Base-by-base conservation (phyloP, 1,284 basidiomycete species). In the Sporisorium sorghi region DNA sequence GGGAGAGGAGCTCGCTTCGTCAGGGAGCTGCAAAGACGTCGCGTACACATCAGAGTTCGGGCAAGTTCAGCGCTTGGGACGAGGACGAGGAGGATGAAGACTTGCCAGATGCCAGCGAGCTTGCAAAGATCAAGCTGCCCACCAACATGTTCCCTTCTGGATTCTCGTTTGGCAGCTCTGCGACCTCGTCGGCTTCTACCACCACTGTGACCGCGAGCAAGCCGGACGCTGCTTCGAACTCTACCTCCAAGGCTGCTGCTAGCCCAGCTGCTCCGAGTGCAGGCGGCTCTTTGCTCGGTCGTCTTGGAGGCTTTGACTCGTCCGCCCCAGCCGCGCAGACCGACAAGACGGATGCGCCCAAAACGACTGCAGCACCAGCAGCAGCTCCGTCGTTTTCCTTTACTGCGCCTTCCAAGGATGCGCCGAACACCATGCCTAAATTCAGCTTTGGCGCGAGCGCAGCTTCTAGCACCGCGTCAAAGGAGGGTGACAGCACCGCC, bases 111-210 rank as follows among this genome's bases (percentile, higher is more conserved):
- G 75, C 79, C 0, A 77, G 73, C 46, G 82, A 81, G 21, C 61
- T 84, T 19, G 62, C 73, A 28, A 83, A 82, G 75, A 84, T 84
- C 71, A 82, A 81, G 66, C 44, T 82, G 48, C 82, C 82, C 5
- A 60, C 73, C 35, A 75, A 67, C 51, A 54, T 83, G 42, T 83
- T 83, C 58, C 81, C 82, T 5, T 47, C 62, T 30, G 73, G 79
- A 21, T 83, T 83, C 47, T 69, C 74, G 32, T 83, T 83, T 53
- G 77, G 72, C 43, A 26, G 30, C 44, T 55, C 59, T 15, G n/a
- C 44, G 3, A 26, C 53, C 24, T 33, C 57, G 14, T 19, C 58
- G 8, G 10, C 55, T 10, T 11, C 49, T n/a, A 12, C 40, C 14
- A 10, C 49, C 14, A 30, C 72, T n/a, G n/a, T n/a, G 9, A 19